Evolutionary conservation across 202 grass and related monocot genomes (phyloP).

Genomic region (Schoenoplectus triqueter): DNA sequence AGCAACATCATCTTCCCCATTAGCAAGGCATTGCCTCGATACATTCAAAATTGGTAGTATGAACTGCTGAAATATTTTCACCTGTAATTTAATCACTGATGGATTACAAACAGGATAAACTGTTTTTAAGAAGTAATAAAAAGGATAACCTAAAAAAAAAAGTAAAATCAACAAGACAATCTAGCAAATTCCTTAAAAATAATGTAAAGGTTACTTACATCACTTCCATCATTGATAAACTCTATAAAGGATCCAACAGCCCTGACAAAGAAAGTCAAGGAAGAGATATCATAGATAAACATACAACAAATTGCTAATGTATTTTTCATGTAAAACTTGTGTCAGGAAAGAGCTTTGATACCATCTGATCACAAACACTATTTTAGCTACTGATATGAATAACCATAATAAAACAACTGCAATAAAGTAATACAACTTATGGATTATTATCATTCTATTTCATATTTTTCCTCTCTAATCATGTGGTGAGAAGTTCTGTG

Average conservation of each 20-base stretch:
- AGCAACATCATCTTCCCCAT: slow-evolving; percentile 91
- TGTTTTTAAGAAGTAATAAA: neutral
- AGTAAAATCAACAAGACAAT: slow-evolving; percentile 19
- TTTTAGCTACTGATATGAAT: neutral
- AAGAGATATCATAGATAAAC: slow-evolving; percentile 5
- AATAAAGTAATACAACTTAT: too few species aligned
- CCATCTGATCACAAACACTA: neutral
- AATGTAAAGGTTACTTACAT: slow-evolving; percentile 38
- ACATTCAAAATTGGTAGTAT: slow-evolving; percentile 94
- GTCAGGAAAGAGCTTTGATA: neutral
- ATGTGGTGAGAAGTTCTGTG: too few species aligned
- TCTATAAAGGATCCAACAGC: slow-evolving; percentile 97
- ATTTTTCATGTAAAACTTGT: neutral
- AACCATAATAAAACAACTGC: neutral
- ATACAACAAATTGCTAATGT: neutral
- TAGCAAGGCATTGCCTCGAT: slow-evolving; percentile 90
- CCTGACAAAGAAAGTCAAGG: slow-evolving; percentile 53
- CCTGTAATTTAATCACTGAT: slow-evolving; percentile 52
- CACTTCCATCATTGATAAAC: slow-evolving; percentile 87
- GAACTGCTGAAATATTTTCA: slow-evolving; percentile 92
- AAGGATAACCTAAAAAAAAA: neutral
- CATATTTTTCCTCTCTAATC: too few species aligned
- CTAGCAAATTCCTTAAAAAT: neutral
- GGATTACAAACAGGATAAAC: neutral
- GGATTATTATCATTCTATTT: too few species aligned